Evolutionary conservation across 2,329 filamentous ascomycete genomes (phyloP).

Genomic region (Catunica adiposa): DNA sequence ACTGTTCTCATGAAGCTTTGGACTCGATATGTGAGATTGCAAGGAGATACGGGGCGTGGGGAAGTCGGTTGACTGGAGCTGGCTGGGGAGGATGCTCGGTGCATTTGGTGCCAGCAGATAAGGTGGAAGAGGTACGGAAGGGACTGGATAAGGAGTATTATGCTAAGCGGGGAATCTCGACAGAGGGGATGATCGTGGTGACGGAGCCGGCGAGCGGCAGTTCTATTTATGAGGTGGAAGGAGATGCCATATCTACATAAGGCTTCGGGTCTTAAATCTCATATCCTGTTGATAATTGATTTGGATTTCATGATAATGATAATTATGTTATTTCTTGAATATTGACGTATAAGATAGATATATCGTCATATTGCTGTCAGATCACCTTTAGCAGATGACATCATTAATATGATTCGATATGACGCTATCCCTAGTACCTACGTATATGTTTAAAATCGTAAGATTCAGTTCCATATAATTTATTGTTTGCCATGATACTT

Average conservation of each 20-base stretch:
- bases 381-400: too few relatives aligned
- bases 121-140: slow-evolving; percentile 58
- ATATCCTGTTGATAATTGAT: background rate
- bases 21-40: slow-evolving; percentile 76
- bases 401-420: too few relatives aligned
- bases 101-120: slow-evolving; percentile 73
- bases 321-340: too few relatives aligned
- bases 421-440: too few relatives aligned
- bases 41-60: slow-evolving; percentile 60
- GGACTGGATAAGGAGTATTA: slow-evolving; percentile 77
- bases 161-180: slow-evolving; percentile 43
- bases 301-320: too few relatives aligned
- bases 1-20: slow-evolving; percentile 86
- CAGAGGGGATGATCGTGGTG: slow-evolving; percentile 72
- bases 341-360: too few relatives aligned
- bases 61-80: slow-evolving; percentile 75
- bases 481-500: too few relatives aligned
- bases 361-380: too few relatives aligned
- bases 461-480: background rate
- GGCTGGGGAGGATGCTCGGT: slow-evolving; percentile 96
- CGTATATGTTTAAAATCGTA: background rate
- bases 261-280: background rate
- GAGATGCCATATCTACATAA: background rate
- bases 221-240: slow-evolving; percentile 1
- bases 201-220: slow-evolving; percentile 71